Conservation (phyloP, 345 rosid species). For the Salix koriyanagi region DNA sequence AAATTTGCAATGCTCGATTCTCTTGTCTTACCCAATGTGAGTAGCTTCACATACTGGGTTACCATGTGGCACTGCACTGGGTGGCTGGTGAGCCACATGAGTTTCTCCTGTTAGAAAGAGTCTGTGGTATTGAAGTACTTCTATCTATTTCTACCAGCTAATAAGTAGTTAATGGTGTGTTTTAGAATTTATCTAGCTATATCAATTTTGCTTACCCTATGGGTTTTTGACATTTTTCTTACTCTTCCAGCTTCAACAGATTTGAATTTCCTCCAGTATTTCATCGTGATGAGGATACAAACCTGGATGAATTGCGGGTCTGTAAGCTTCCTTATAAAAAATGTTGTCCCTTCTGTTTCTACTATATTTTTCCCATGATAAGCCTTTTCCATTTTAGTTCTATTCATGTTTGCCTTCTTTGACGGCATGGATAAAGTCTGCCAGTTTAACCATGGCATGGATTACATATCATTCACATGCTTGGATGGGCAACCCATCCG, state of each 20-base stretch:
- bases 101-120: too few species aligned
- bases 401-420: neutral
- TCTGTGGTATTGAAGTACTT: too few species aligned
- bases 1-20: neutral
- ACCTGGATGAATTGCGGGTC: constrained; percentile 76
- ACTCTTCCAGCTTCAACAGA: constrained; percentile 68
- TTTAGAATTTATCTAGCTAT: neutral
- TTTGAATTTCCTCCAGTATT: constrained; percentile 88
- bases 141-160: neutral
- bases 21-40: neutral
- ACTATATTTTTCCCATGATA: neutral
- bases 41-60: too few species aligned
- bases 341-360: neutral
- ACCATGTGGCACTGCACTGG: too few species aligned
- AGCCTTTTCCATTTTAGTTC: neutral
- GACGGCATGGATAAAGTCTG: neutral
- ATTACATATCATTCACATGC: neutral
- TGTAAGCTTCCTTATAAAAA: constrained; percentile 22
- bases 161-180: constrained; percentile 10
- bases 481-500: neutral
- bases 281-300: constrained; percentile 73
- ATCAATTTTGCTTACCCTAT: neutral
- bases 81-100: too few species aligned
- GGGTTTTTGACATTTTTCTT: constrained; percentile 3
- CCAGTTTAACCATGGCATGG: neutral